Evolutionary conservation across 2,329 filamentous ascomycete genomes (phyloP), one percentile per base, ranked within the genome.

Genomic region (Fusarium illudens): DNA sequence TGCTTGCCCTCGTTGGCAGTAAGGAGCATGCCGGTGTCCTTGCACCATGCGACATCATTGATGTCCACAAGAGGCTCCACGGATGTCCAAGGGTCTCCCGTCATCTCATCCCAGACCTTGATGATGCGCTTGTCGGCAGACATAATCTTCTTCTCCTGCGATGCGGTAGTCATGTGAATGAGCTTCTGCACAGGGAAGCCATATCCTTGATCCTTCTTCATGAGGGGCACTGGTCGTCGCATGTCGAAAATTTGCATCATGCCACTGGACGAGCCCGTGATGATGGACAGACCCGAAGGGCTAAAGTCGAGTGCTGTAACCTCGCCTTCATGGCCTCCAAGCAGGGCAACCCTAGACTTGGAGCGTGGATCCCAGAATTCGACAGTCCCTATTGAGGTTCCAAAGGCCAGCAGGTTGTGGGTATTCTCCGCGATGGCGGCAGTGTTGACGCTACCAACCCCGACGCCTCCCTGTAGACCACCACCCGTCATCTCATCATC

Each of bases 1-100:
- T 97, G 93, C 72, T 93, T 90, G 60, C 96, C 96, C 82, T 99
- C 96, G 75, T 99, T 99, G 36, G 96, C 96, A 4, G 95, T 98
- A 56, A 99, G 84, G 17, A 99, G 84, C 94, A 99, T 99, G 58
- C 96, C 96, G 27, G 90, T 94, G 72, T 97, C 89, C 68, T 91
- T 94, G 76, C 93, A 94, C 90, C 94, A 97, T 52, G 93, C 94
- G 7, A 99, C 94, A 65, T 93, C 91, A 79, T 98, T 97, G 73
- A 99, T 88, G 76, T 99, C 96, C 7, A 98, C 96, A 8, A 93
- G 88, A 3, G 96, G 96, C 75, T 99, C 96, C 44, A 98, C 92
- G 1, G 93, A 96, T 0, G 96, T 97, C 95, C 96, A 99, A 4
- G 95, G 92, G 20, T 89, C 89, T 58, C 96, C 96, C 60, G 90